Evolutionary conservation across 2,329 filamentous ascomycete genomes (phyloP), one percentile per base, ranked within the genome.

Genomic region (Colletotrichum sp.): DNA sequence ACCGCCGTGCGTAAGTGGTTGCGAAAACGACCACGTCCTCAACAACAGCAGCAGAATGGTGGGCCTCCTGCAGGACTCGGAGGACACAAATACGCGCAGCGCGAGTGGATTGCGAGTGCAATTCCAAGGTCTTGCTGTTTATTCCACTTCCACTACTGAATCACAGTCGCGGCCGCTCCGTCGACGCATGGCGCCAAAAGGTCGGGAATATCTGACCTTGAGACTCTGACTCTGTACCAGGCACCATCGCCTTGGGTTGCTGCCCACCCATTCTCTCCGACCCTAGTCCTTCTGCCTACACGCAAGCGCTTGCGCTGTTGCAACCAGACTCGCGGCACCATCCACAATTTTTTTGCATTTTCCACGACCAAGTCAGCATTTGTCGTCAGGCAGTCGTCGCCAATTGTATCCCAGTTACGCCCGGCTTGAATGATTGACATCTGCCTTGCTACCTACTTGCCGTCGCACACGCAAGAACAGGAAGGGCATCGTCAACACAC

Each of bases 1-100:
- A 21, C n/a, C n/a, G 32, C 12, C 6, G 69, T 72, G 69, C 69
- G 73, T 68, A 72, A 75, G 26, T n/a, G 15, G 63, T 76, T 72
- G 69, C 69, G 55, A 76, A 68, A 32, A 30, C 26, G 55, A 26
- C 24, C 71, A 64, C 63, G 69, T 72, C 30, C 32, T 71, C 68
- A 24, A 57, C 55, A 28, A 15, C 57, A 52, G 6, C 44, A 52
- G 44, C 44, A 52, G 44, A 55, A 39, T 57, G 69, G 73, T 70
- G 39, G 72, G 63, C 73, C 69, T 76, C 72, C 73, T 68, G 69
- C 73, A 76, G 64, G 60, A 68, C 52, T 57, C 10, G 30, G 44
- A 26, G 52, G 24, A 64, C 26, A 44, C 24, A 72, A 72, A 68
- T 68, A 68, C 49, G 30, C 64, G 63, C 26, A 72, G 55, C 52